Base-by-base conservation (phyloP, 768 basidiomycete genomes). In the Mycena maculata region DNA sequence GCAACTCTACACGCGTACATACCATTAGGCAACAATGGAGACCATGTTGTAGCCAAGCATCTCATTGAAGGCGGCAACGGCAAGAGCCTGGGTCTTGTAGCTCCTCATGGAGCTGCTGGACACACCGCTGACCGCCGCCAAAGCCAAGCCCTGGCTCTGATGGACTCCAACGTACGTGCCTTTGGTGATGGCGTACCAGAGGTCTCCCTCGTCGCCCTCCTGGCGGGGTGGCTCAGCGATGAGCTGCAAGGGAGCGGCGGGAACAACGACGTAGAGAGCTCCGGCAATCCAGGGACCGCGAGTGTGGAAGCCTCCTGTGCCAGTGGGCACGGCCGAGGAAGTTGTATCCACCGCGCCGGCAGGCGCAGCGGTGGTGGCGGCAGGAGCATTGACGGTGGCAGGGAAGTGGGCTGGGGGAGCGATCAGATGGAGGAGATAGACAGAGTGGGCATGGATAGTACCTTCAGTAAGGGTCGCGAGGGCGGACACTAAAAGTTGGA, bases 171-270 rank as follows among this genome's bases (percentile, higher is more conserved):
- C 44, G n/a, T 2, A n/a, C n/a, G n/a, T n/a, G n/a, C n/a, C n/a
- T n/a, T n/a, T n/a, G n/a, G n/a, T n/a, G n/a, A n/a, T n/a, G 49
- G 6, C 6, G 12, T 64, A 64, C 63, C 63, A 64, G 25, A 22
- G 39, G 27, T 5, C n/a, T 2, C 20, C 1, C 25, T 57, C 44
- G 9, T 45, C 39, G n/a, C 16, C 45, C 6, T n/a, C 31, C n/a
- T n/a, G 16, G 33, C 2, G 0, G 23, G 5, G 5, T 56, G n/a
- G 28, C 27, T 47, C 42, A 0, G 50, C 20, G 9, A 42, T 49
- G 23, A 25, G 15, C 0, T 2, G 1, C 2, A 64, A 27, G 8
- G 54, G 47, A 0, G 27, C 27, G 8, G 31, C 12, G 2, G 63
- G 54, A 8, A 64, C 38, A 28, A 57, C 41, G 12, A 31, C 6